Evolutionary conservation across 1,284 basidiomycete genomes (phyloP).

Genomic region (Leccinum angustisporum): DNA sequence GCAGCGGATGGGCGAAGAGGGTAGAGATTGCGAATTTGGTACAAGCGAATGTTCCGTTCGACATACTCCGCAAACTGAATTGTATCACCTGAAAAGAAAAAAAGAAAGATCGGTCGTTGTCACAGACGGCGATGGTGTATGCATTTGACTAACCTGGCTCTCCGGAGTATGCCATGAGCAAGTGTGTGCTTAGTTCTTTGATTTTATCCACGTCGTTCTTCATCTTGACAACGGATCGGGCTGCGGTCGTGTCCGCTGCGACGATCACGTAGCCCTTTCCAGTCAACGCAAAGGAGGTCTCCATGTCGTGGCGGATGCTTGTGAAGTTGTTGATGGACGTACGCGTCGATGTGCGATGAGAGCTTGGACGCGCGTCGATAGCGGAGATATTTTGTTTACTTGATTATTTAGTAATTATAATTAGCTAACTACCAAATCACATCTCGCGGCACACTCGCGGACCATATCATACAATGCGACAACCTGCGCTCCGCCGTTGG

Average conservation of each 20-base stretch:
- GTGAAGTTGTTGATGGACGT: slow-evolving; percentile 4
- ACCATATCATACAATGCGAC: not conserved
- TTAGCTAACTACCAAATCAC: not conserved
- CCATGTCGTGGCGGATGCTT: slow-evolving; percentile 48
- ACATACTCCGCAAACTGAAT: slow-evolving; percentile 96
- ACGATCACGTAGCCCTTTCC: slow-evolving; percentile 92
- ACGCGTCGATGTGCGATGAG: slow-evolving; percentile 22
- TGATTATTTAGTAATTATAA: slow-evolving; percentile 17
- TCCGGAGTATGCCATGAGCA: slow-evolving; percentile 94
- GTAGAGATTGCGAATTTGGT: slow-evolving; percentile 93
- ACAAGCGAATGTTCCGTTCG: slow-evolving; percentile 93
- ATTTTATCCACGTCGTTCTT: slow-evolving; percentile 98
- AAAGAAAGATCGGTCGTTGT: not conserved
- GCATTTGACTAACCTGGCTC: slow-evolving; percentile 72
- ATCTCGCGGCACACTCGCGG: not conserved
- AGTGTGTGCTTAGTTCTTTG: slow-evolving; percentile 86
- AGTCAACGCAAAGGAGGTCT: slow-evolving; percentile 73
- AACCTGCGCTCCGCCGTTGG: not conserved
- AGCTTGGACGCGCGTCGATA: slow-evolving; percentile 31
- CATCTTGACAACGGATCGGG: slow-evolving; percentile 95
- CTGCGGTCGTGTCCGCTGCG: slow-evolving; percentile 89
- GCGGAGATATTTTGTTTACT: slow-evolving; percentile 10
- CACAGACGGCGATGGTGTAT: not conserved
- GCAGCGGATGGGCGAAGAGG: slow-evolving; percentile 88
- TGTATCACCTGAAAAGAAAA: slow-evolving; percentile 74